Conservation (phyloP, 83 land plant species). For the Picea engelmannii region DNA sequence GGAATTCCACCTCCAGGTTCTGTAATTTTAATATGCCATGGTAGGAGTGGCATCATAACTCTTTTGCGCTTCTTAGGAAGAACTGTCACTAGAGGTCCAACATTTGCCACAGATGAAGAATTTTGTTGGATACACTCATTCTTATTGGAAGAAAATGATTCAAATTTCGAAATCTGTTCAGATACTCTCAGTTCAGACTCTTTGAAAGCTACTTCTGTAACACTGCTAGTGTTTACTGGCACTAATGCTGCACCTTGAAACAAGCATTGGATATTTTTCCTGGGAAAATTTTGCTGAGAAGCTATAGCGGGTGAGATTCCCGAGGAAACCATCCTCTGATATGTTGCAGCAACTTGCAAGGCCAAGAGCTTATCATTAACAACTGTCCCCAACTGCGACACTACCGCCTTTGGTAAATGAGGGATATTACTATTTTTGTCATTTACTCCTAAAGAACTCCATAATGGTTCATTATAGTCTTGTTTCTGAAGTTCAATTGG, state of each 20-base stretch:
- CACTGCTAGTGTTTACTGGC: background rate
- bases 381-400: background rate
- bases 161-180: background rate
- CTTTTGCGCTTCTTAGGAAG: conserved; percentile 7
- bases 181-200: background rate
- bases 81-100: background rate
- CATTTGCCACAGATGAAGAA: conserved; percentile 1
- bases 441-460: background rate
- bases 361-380: conserved; percentile 1
- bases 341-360: background rate
- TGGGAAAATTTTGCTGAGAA: conserved; percentile 3
- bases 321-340: background rate
- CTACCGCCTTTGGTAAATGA: background rate
- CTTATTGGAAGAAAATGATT: background rate
- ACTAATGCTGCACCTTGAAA: background rate
- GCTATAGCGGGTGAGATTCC: background rate
- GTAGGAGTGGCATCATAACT: background rate
- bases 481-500: conserved; percentile 5
- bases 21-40: background rate
- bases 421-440: background rate
- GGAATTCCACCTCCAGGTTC: background rate
- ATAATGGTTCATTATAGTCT: background rate
- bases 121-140: background rate
- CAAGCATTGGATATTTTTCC: background rate
- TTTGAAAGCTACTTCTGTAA: background rate